A percentile compares a stretch with the other conserved stretches of the same genome.
Conservation (phyloP, 306 rosid species). For the Mimosa bimucronata region DNA sequence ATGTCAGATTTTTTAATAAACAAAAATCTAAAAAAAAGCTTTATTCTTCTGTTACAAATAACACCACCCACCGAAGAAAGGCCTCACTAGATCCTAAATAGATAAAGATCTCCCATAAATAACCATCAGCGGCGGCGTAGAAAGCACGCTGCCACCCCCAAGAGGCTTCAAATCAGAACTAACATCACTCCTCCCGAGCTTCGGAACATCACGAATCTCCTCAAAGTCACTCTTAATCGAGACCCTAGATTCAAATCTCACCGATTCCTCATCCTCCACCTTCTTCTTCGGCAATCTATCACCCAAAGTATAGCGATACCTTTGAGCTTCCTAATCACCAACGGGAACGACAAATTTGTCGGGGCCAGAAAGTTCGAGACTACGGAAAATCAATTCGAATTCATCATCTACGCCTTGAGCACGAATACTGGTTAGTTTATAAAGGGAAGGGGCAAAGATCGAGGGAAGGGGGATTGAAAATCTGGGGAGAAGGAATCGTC, state of each 20-base stretch:
- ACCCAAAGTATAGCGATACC: slow-evolving; percentile 20
- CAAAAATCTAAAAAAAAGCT: too few species aligned
- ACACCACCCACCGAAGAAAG: slow-evolving; percentile 19
- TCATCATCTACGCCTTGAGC: slow-evolving; percentile 54
- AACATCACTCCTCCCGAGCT: background rate
- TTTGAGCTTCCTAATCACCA: slow-evolving; percentile 53
- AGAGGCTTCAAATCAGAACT: background rate
- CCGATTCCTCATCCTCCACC: slow-evolving; percentile 2
- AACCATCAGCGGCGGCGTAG: slow-evolving; percentile 34
- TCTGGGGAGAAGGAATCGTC: background rate
- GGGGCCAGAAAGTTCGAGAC: slow-evolving; percentile 59
- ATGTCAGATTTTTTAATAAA: too few species aligned
- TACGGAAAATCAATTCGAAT: slow-evolving; percentile 52
- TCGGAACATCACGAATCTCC: background rate
- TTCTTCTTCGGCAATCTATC: background rate
- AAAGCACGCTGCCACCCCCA: slow-evolving; percentile 38
- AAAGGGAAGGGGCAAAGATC: slow-evolving; percentile 17
- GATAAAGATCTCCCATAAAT: slow-evolving; percentile 32
- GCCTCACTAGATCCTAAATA: slow-evolving; percentile 40
- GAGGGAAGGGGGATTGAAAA: background rate
- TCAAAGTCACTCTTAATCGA: background rate
- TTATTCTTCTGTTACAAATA: too few species aligned
- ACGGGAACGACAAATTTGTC: slow-evolving; percentile 60
- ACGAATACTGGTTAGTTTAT: slow-evolving; percentile 44
- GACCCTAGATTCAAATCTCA: slow-evolving; percentile 30